Conservation (phyloP, 495 filamentous ascomycete species). For the Hypoxylon trugodes region DNA sequence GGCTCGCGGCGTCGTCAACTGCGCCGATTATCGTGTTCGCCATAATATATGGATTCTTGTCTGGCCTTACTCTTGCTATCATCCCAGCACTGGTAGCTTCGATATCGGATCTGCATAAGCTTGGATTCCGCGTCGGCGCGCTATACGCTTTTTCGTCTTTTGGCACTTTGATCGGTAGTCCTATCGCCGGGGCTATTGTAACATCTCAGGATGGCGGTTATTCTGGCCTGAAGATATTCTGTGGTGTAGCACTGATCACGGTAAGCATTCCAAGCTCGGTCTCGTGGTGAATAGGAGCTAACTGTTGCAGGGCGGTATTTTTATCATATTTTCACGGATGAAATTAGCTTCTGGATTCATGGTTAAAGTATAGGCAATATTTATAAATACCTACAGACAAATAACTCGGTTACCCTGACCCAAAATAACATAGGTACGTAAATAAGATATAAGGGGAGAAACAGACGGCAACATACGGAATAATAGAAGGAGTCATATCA, state of each 20-base stretch:
- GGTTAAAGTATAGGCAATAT: too few species aligned
- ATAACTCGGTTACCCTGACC: too few species aligned
- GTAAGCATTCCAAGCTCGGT: conserved; percentile 1
- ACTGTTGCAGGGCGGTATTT: conserved; percentile 11
- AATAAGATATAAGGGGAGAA: too few species aligned
- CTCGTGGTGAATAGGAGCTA: background rate
- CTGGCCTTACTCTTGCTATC: conserved; percentile 20
- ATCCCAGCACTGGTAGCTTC: conserved; percentile 26
- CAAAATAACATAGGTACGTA: too few species aligned
- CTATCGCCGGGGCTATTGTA: conserved; percentile 31
- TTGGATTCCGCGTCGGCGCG: conserved; percentile 22
- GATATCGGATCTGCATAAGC: conserved; percentile 23
- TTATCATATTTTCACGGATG: conserved; percentile 20
- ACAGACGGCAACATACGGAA: too few species aligned
- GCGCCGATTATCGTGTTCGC: conserved; percentile 68
- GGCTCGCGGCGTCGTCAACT: conserved; percentile 61
- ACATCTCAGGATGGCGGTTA: conserved; percentile 16
- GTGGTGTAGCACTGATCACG: conserved; percentile 12
- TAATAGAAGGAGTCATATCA: too few species aligned
- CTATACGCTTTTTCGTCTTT: conserved; percentile 26
- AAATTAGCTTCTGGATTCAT: conserved; percentile 16
- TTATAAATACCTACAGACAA: too few species aligned
- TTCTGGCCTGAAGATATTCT: conserved; percentile 22
- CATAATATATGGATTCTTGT: conserved; percentile 67
- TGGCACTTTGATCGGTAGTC: conserved; percentile 18